Evolutionary conservation across 2,329 filamentous ascomycete species (phyloP).

Genomic region (Diaporthe ampelina): DNA sequence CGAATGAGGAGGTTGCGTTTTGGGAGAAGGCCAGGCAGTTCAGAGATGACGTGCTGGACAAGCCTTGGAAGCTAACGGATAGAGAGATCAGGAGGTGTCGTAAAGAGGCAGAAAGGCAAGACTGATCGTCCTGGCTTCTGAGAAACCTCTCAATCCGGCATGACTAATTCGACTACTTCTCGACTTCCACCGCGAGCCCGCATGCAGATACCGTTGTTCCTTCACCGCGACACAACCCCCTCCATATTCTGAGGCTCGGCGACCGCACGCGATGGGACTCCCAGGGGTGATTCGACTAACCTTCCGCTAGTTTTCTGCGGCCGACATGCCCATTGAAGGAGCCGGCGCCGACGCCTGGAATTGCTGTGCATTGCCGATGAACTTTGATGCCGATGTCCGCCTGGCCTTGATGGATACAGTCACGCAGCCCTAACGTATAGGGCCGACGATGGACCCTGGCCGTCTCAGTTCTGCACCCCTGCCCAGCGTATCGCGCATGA

Average conservation of each 20-base stretch:
- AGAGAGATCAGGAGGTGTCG: constrained; percentile 65
- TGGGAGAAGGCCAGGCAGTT: constrained; percentile 71
- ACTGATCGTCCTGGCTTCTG: constrained; percentile 19
- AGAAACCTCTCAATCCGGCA: not conserved
- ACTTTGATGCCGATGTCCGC: not conserved
- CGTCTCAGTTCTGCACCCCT: not conserved
- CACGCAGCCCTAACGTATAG: not conserved
- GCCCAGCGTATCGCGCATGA: constrained; percentile 10
- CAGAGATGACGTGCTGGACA: constrained; percentile 61
- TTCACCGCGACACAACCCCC: not conserved
- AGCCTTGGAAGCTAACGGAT: constrained; percentile 68
- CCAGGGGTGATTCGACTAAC: not conserved
- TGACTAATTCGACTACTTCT: not conserved
- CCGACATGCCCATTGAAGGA: not conserved
- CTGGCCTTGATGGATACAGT: constrained; percentile 1
- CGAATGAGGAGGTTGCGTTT: constrained; percentile 69
- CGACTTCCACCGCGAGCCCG: not conserved
- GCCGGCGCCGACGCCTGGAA: not conserved
- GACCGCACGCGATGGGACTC: not conserved
- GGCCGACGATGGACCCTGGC: not conserved
- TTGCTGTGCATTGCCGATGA: not conserved
- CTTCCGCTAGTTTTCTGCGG: not conserved
- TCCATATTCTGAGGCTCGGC: not conserved
- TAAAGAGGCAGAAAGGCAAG: constrained; percentile 58
- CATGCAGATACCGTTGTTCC: not conserved